These are phyloP conservation scores for Erodium chrysanthum DNA, from an alignment of 441 rosid genomes.

Conservation along the genomic window DNA sequence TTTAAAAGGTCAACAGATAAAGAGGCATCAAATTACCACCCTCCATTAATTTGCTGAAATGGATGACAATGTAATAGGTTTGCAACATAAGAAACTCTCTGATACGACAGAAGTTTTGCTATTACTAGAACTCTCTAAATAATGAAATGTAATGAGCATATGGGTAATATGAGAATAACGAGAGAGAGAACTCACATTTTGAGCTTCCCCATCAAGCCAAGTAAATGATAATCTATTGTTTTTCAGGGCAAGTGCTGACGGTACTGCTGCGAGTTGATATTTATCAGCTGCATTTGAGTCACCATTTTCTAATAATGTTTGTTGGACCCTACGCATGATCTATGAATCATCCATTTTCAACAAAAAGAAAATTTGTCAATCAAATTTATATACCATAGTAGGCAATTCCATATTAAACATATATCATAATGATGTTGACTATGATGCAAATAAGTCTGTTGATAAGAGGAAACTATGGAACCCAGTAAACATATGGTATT, in stretches of 20 bases:
- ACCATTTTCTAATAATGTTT: conserved; percentile 35
- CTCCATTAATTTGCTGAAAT: not conserved
- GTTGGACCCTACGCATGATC: conserved; percentile 87
- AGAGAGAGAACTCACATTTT: conserved; percentile 43
- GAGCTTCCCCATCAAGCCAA: conserved; percentile 95
- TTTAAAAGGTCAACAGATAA: not conserved
- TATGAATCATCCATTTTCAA: conserved; percentile 30
- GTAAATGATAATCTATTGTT: conserved; percentile 63
- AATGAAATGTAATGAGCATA: not conserved
- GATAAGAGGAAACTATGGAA: not conserved
- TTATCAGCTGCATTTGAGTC: conserved; percentile 30
- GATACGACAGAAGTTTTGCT: not conserved
- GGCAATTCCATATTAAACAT: not conserved
- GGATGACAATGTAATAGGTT: too few species aligned
- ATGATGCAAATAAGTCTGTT: not conserved
- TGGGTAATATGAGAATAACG: not conserved
- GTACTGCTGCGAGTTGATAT: conserved; percentile 28
- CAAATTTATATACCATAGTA: not conserved
- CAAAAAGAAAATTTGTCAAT: conserved; percentile 8
- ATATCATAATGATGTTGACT: not conserved
- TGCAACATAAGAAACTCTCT: too few species aligned
- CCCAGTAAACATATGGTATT: not conserved
- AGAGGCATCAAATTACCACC: not conserved
- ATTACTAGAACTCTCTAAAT: not conserved
- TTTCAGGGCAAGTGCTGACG: conserved; percentile 43